Percentiles rank a stretch among this genome's conserved stretches.
Evolutionary conservation across 1,139 yeast species (phyloP).

Genomic region (Geotrichum reessii): DNA sequence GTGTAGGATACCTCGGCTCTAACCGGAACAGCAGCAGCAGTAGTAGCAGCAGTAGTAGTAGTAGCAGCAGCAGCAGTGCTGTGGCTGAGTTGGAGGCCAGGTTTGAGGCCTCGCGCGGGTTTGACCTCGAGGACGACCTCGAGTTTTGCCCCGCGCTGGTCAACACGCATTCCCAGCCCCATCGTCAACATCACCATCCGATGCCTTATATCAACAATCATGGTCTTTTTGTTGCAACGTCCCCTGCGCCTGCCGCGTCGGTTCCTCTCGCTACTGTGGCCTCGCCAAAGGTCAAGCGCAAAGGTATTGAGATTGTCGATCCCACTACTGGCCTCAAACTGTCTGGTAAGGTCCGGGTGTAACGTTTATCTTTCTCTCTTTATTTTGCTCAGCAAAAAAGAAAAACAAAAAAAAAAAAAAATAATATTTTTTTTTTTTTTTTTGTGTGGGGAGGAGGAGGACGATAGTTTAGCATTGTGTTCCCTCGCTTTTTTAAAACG

Average conservation of each 20-base stretch:
- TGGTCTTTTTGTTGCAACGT: not conserved
- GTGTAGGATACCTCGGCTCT: not conserved
- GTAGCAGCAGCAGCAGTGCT: not conserved
- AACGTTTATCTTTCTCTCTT: not conserved
- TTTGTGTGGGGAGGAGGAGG: no score
- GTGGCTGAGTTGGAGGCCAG: conserved; percentile 31
- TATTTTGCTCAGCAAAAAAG: not conserved
- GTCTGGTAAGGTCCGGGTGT: conserved; percentile 20
- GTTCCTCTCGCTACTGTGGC: not conserved
- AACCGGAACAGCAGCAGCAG: not conserved
- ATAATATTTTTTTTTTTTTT: no score
- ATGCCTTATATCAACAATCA: not conserved
- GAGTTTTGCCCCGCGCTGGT: conserved; percentile 49
- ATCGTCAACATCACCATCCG: not conserved
- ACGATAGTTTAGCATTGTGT: not conserved
- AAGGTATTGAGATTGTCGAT: conserved; percentile 67
- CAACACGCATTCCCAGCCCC: conserved; percentile 1
- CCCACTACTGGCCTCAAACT: conserved; percentile 71
- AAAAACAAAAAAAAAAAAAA: no score
- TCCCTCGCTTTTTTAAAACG: not conserved
- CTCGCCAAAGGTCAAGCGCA: conserved; percentile 18
- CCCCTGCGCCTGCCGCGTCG: not conserved
- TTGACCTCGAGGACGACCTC: conserved; percentile 63
- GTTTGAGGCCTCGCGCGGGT: conserved; percentile 59
- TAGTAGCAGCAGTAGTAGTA: not conserved